These are phyloP conservation scores for Dicorynia guianensis DNA, from an alignment of 306 rosid genomes.

Conservation along the genomic window DNA sequence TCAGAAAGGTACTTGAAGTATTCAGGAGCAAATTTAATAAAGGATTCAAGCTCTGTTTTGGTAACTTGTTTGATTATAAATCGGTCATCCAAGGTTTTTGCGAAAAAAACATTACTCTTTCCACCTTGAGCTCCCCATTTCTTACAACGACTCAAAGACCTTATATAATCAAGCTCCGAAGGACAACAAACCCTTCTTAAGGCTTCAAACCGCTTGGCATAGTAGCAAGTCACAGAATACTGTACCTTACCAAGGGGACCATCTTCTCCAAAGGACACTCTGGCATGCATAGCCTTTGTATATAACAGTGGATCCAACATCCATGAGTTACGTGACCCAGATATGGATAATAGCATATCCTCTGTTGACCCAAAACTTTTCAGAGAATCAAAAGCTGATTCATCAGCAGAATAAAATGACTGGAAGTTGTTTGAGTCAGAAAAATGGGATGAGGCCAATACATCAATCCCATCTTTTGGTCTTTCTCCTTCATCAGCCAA, in stretches of 20 bases:
- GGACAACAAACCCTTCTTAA: conserved; percentile 87
- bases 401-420: conserved; percentile 64
- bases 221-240: conserved; percentile 79
- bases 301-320: conserved; percentile 60
- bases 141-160: conserved; percentile 96
- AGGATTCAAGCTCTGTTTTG: conserved; percentile 95
- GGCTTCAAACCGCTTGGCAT: conserved; percentile 85
- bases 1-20: conserved; percentile 90
- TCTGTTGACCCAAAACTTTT: conserved; percentile 70
- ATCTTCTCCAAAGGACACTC: conserved; percentile 85
- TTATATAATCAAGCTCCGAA: conserved; percentile 81
- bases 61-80: conserved; percentile 91
- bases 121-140: conserved; percentile 99
- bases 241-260: conserved; percentile 78
- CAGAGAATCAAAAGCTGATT: conserved; percentile 55
- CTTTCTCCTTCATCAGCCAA: conserved; percentile 65
- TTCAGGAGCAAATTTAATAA: conserved; percentile 78
- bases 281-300: conserved; percentile 77
- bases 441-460: conserved; percentile 41
- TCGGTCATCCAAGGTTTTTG: conserved; percentile 92
- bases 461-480: conserved; percentile 59
- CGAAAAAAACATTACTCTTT: conserved; percentile 96
- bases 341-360: conserved; percentile 58
- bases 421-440: conserved; percentile 64
- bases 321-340: conserved; percentile 71